These are phyloP conservation scores for Ganoderma sinense DNA, from an alignment of 1,284 basidiomycete species.

Conservation along the genomic window DNA sequence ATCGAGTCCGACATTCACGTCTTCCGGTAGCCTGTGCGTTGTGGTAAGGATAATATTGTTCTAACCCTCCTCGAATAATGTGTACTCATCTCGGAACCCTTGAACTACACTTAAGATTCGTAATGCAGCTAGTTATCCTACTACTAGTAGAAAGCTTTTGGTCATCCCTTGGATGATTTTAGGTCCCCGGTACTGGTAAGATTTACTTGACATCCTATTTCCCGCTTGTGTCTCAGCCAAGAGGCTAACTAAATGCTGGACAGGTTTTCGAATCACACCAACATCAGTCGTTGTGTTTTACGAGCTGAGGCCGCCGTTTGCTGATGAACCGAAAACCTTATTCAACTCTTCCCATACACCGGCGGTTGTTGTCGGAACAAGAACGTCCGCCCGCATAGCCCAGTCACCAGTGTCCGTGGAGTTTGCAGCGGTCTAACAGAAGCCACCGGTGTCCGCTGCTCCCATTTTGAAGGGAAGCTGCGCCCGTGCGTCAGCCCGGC, in stretches of 20 bases:
- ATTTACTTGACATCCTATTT: not conserved
- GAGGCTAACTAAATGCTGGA: not conserved
- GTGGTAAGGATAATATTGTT: not conserved
- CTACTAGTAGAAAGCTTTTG: not conserved
- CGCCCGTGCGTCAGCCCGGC: not conserved
- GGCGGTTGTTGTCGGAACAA: not conserved
- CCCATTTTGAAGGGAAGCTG: not conserved
- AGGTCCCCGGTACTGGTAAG: not conserved
- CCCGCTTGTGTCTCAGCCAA: not conserved
- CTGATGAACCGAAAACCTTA: not conserved
- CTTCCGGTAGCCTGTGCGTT: not conserved
- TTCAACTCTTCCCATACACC: not conserved
- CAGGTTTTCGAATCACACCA: not conserved
- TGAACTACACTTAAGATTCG: not conserved
- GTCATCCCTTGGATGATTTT: not conserved
- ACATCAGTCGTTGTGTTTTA: not conserved
- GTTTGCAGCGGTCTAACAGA: not conserved
- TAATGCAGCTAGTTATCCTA: not conserved
- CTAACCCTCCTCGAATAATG: not conserved
- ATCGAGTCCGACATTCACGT: not conserved
- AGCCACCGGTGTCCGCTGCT: too few species aligned
- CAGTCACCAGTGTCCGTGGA: not conserved
- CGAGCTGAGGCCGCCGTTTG: not conserved
- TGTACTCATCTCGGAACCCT: not conserved
- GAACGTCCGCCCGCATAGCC: not conserved